Evolutionary conservation across 108 stramenopile species (phyloP).

Genomic region (Chaetoceros muelleri): DNA sequence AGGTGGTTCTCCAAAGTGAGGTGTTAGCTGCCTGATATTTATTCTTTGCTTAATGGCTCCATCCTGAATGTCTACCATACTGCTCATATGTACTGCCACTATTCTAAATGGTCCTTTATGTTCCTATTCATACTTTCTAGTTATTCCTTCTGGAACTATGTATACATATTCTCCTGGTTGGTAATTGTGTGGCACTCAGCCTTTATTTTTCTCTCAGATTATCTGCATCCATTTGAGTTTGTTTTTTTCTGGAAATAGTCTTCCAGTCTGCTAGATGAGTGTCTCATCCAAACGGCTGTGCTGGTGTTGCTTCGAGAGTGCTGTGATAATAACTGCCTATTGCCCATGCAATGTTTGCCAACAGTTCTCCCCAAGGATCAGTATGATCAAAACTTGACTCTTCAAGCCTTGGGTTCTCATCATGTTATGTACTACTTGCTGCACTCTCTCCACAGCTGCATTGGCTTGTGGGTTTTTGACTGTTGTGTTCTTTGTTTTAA

Average conservation of each 20-base stretch:
- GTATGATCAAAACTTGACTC: background rate
- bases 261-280: background rate
- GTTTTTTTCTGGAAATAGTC: background rate
- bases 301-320: background rate
- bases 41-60: no score
- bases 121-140: no score
- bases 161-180: no score
- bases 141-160: no score
- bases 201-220: background rate
- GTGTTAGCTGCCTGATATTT: no score
- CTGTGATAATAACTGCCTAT: background rate
- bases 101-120: no score
- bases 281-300: background rate
- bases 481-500: constrained; percentile 17
- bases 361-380: background rate
- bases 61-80: no score
- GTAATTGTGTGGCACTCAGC: no score
- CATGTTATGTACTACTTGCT: constrained; percentile 13
- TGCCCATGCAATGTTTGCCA: background rate
- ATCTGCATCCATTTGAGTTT: background rate
- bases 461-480: constrained; percentile 29
- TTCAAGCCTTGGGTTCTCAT: constrained; percentile 4
- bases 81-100: no score
- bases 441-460: constrained; percentile 17
- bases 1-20: no score